These are phyloP conservation scores for Tolypocladium pustulatum DNA, from an alignment of 2,329 filamentous ascomycete species.

Conservation along the genomic window DNA sequence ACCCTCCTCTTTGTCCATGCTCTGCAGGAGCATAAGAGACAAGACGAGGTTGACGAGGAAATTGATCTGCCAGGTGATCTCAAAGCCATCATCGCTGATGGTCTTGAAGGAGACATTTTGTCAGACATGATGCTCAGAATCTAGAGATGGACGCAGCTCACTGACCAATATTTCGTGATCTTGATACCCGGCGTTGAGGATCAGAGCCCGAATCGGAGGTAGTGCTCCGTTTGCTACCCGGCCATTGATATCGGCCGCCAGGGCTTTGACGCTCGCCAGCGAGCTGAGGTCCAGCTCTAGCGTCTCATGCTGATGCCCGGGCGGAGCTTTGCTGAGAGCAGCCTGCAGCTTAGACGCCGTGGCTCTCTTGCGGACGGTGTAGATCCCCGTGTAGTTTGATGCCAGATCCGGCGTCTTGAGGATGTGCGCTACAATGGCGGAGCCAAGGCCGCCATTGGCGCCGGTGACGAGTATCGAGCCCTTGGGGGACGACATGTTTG, in stretches of 20 bases:
- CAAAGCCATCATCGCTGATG: constrained; percentile 19
- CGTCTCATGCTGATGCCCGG: constrained; percentile 19
- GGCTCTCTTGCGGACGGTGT: constrained; percentile 22
- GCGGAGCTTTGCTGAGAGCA: constrained; percentile 9
- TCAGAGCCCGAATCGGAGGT: constrained; percentile 26
- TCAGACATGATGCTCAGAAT: not conserved
- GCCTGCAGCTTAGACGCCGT: constrained; percentile 17
- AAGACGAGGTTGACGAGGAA: constrained; percentile 20
- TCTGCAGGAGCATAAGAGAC: constrained; percentile 18
- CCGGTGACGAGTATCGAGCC: constrained; percentile 27
- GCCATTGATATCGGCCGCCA: constrained; percentile 17
- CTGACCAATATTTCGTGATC: constrained; percentile 15
- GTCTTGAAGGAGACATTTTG: constrained; percentile 5
- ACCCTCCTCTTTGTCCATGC: constrained; percentile 17
- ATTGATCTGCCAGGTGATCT: constrained; percentile 22
- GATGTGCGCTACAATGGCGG: constrained; percentile 19
- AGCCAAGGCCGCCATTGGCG: constrained; percentile 27
- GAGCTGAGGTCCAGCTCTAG: constrained; percentile 20
- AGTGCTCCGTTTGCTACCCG: constrained; percentile 19
- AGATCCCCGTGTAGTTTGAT: constrained; percentile 21
- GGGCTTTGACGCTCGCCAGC: constrained; percentile 14
- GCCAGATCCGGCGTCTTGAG: constrained; percentile 17
- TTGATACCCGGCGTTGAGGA: constrained; percentile 23
- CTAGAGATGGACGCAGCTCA: not conserved
- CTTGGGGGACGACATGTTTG: constrained; percentile 4